Evolutionary conservation across 2,329 filamentous ascomycete genomes (phyloP).

Genomic region (Diaporthe sp.): DNA sequence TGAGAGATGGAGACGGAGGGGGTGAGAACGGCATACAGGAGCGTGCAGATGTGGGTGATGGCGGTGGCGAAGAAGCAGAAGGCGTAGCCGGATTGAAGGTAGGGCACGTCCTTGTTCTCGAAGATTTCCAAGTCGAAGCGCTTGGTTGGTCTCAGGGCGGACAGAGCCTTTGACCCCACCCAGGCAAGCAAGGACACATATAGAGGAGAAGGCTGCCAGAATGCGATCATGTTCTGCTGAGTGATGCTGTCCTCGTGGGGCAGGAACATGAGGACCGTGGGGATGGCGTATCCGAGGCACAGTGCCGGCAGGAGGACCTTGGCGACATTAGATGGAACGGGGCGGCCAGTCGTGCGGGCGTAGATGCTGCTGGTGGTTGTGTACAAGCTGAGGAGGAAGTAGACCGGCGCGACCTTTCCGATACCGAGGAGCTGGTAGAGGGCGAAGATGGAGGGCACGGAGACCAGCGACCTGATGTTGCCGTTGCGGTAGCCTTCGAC

Average conservation of each 20-base stretch:
- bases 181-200: conserved; percentile 30
- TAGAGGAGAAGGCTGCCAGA: conserved; percentile 42
- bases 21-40: not conserved
- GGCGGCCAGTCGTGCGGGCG: conserved; percentile 21
- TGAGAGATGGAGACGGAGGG: not conserved
- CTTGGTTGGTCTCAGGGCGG: not conserved
- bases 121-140: conserved; percentile 11
- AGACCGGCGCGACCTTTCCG: conserved; percentile 13
- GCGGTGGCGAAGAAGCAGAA: conserved; percentile 17
- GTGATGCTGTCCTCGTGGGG: conserved; percentile 19
- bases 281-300: conserved; percentile 39
- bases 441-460: conserved; percentile 7
- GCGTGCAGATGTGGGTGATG: not conserved
- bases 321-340: conserved; percentile 20
- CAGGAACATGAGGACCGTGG: conserved; percentile 40
- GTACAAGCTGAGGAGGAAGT: conserved; percentile 34
- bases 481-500: conserved; percentile 40
- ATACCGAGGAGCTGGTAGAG: conserved; percentile 2
- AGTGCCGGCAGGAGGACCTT: conserved; percentile 36
- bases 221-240: conserved; percentile 36
- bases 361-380: not conserved
- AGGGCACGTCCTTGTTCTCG: not conserved
- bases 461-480: conserved; percentile 24
- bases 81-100: conserved; percentile 6
- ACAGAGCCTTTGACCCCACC: conserved; percentile 6